Conservation (phyloP, 192 early-diverging fungal species). For the Geranomyces michiganensis region DNA sequence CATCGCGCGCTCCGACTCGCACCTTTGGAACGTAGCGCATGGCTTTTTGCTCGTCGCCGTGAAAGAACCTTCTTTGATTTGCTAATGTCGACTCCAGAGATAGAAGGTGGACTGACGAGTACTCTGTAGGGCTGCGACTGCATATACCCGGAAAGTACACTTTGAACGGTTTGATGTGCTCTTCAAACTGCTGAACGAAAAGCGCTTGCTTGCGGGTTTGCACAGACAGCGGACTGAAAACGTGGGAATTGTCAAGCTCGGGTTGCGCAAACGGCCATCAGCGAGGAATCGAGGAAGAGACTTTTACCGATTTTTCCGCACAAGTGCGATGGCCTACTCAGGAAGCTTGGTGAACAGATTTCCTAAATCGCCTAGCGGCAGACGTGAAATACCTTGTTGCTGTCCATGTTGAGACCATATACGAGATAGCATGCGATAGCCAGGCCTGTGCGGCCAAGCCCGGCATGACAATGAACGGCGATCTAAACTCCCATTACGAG, state of each 20-base stretch:
- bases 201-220: conserved; percentile 48
- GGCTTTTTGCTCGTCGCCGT: conserved; percentile 32
- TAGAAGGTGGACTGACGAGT: conserved; percentile 15
- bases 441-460: conserved; percentile 51
- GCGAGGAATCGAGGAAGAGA: background rate
- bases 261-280: too few species aligned
- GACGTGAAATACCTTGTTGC: conserved; percentile 25
- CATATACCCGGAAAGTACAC: conserved; percentile 40
- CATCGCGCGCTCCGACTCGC: conserved; percentile 4
- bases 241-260: background rate
- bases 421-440: conserved; percentile 56
- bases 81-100: conserved; percentile 32
- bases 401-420: conserved; percentile 36
- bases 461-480: conserved; percentile 60
- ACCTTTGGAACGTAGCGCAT: conserved; percentile 49
- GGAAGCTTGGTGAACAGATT: too few species aligned
- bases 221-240: conserved; percentile 41
- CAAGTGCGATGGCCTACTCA: conserved; percentile 41
- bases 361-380: too few species aligned
- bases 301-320: conserved; percentile 29
- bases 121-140: conserved; percentile 13
- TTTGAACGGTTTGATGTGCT: conserved; percentile 35
- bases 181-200: conserved; percentile 45
- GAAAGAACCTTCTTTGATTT: conserved; percentile 38
- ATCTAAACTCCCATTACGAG: conserved; percentile 10